A percentile compares a stretch with the other conserved stretches of the same genome.
These are phyloP conservation scores for Raddia distichophylla DNA, from an alignment of 176 grass and related monocot genomes.

Conservation along the genomic window DNA sequence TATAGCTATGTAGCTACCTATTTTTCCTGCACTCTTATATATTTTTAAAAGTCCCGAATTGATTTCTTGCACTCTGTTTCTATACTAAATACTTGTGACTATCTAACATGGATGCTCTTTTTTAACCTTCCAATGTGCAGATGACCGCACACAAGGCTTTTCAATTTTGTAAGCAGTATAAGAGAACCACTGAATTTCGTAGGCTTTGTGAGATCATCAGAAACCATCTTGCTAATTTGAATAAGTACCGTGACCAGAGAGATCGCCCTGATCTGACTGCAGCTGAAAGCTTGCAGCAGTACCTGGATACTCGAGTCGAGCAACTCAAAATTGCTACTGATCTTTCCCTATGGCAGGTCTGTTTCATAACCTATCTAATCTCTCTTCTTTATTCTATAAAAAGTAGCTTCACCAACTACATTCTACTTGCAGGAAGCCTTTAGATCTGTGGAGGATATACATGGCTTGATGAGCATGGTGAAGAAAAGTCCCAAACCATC, in stretches of 20 bases:
- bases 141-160: constrained; percentile 96
- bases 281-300: constrained; percentile 81
- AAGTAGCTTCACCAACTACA: neutral
- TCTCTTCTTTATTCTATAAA: neutral
- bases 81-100: neutral
- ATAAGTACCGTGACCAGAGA: constrained; percentile 94
- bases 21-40: too few relatives aligned
- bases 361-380: constrained; percentile 11
- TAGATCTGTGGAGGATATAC: constrained; percentile 92
- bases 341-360: constrained; percentile 94
- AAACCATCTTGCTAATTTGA: constrained; percentile 92
- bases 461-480: constrained; percentile 92
- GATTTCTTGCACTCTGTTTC: constrained; percentile 3
- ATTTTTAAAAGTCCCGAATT: neutral
- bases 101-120: constrained; percentile 21
- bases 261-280: constrained; percentile 83
- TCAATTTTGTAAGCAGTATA: constrained; percentile 97
- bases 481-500: constrained; percentile 96
- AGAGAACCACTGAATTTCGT: constrained; percentile 90
- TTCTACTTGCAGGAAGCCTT: constrained; percentile 83
- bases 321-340: constrained; percentile 94
- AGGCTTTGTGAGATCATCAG: constrained; percentile 97
- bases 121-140: constrained; percentile 47
- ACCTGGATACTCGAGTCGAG: constrained; percentile 95
- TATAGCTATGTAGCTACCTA: neutral